Evolutionary conservation across 345 rosid genomes (phyloP), one percentile per base, ranked within the genome.

Genomic region (Adansonia digitata): DNA sequence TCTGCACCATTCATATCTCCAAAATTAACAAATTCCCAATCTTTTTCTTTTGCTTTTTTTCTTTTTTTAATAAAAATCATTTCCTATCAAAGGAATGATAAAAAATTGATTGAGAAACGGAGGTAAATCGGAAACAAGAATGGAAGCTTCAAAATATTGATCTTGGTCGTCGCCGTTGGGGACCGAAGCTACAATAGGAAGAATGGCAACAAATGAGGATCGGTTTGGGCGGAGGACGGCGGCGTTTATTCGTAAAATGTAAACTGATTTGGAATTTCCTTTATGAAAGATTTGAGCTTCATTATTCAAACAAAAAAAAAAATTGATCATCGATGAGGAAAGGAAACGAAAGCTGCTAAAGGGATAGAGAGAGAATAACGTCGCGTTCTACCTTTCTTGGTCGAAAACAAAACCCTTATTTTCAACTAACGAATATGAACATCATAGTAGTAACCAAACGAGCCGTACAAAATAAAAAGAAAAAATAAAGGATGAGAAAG

Each of bases 51-150:
- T n/a, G n/a, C n/a, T n/a, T n/a, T n/a, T n/a, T n/a, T n/a, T n/a
- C n/a, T n/a, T n/a, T n/a, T n/a, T n/a, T n/a, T n/a, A n/a, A n/a
- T n/a, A n/a, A 46, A 46, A 17, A 24, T 20, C 53, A 17, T 68
- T 20, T 40, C 24, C 64, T 42, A 2, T 40, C 2, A n/a, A 55
- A 52, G 35, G 12, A 31, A 3, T 31, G 12, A 53, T 4, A n/a
- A 51, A 2, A 60, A 29, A 27, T 29, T 5, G 34, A n/a, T 3
- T 11, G 12, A 73, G 7, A 53, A 52, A 15, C 31, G 20, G 59
- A 51, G 51, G 66, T 8, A 46, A 53, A 90, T 97, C 98, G 85
- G 94, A 77, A 24, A 87, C 72, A 79, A 90, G 97, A 81, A 94
- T 86, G 52, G 94, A 86, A 39, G 98, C 97, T 57, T 83, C 84